These are phyloP conservation scores for Thelephora ganbajun DNA, from an alignment of 768 basidiomycete genomes.

Conservation along the genomic window DNA sequence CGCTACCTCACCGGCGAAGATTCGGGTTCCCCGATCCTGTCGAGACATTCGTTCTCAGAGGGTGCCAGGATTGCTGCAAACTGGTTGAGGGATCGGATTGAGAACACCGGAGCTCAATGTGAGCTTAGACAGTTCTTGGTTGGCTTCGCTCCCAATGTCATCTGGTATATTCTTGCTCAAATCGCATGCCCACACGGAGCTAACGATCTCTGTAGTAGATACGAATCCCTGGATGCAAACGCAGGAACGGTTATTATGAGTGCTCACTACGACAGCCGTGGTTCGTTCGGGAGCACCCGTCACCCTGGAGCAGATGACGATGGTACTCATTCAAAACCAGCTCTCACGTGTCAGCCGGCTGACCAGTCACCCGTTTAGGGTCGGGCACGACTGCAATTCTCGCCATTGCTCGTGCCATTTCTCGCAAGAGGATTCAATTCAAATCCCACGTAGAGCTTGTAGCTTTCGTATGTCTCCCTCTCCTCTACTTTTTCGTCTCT, in stretches of 20 bases:
- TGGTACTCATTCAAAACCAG: constrained; percentile 13
- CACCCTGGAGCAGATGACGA: constrained; percentile 58
- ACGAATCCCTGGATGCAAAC: constrained; percentile 37
- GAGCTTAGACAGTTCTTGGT: constrained; percentile 46
- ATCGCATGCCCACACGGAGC: not conserved
- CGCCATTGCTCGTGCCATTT: constrained; percentile 66
- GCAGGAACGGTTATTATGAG: constrained; percentile 60
- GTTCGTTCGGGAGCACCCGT: constrained; percentile 66
- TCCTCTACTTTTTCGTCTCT: not conserved
- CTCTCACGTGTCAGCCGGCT: no score
- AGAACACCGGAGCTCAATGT: constrained; percentile 65
- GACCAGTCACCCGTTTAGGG: no score
- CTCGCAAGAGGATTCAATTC: constrained; percentile 52
- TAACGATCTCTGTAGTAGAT: constrained; percentile 29
- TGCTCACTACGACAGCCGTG: constrained; percentile 86
- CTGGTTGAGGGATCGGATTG: constrained; percentile 64
- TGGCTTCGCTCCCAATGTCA: constrained; percentile 78
- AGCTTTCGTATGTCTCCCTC: constrained; percentile 34
- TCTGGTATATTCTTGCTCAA: constrained; percentile 39
- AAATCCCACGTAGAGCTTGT: constrained; percentile 66
- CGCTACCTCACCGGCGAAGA: constrained; percentile 81
- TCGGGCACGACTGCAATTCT: constrained; percentile 60
- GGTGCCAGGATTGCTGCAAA: constrained; percentile 53
- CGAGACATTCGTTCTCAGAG: constrained; percentile 69
- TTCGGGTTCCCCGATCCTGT: constrained; percentile 51